These are phyloP conservation scores for Penicillium aurantiogriseum DNA, from an alignment of 2,329 filamentous ascomycete genomes.

Conservation along the genomic window DNA sequence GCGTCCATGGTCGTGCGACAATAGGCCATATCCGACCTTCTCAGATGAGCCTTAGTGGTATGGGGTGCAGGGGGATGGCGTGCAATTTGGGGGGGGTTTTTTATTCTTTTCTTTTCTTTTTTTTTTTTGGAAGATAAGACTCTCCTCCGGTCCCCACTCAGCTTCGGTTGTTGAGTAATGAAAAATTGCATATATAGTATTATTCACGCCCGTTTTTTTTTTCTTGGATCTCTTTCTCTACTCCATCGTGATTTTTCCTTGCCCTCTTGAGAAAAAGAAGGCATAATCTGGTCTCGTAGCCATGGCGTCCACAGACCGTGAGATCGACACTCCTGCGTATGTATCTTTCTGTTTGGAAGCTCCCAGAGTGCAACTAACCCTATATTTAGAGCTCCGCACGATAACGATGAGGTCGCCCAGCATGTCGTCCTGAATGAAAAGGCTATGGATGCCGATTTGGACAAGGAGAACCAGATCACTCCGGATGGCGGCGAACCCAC, in stretches of 20 bases:
- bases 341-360: not conserved
- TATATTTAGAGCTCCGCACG: slow-evolving; percentile 18
- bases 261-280: slow-evolving; percentile 3
- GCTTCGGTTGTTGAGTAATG: slow-evolving; percentile 19
- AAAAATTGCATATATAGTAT: slow-evolving; percentile 27
- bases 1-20: slow-evolving; percentile 23
- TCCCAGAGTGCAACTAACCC: slow-evolving; percentile 2
- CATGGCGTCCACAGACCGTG: slow-evolving; percentile 29
- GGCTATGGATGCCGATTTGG: slow-evolving; percentile 20
- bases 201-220: slow-evolving; percentile 10
- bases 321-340: slow-evolving; percentile 31
- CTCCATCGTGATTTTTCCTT: slow-evolving; percentile 7
- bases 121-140: not conserved
- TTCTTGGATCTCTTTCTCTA: not conserved
- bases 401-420: slow-evolving; percentile 15
- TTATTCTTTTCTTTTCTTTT: slow-evolving; percentile 5
- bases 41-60: slow-evolving; percentile 10
- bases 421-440: slow-evolving; percentile 27
- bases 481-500: slow-evolving; percentile 55
- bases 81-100: not conserved
- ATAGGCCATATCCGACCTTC: slow-evolving; percentile 17
- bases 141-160: slow-evolving; percentile 17
- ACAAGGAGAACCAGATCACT: slow-evolving; percentile 35
- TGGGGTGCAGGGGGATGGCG: not conserved
- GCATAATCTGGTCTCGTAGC: slow-evolving; percentile 6